Evolutionary conservation across 73 alveolate genomes (phyloP), one percentile per base, ranked within the genome.

Genomic region (Paramecium tetraurelia): DNA sequence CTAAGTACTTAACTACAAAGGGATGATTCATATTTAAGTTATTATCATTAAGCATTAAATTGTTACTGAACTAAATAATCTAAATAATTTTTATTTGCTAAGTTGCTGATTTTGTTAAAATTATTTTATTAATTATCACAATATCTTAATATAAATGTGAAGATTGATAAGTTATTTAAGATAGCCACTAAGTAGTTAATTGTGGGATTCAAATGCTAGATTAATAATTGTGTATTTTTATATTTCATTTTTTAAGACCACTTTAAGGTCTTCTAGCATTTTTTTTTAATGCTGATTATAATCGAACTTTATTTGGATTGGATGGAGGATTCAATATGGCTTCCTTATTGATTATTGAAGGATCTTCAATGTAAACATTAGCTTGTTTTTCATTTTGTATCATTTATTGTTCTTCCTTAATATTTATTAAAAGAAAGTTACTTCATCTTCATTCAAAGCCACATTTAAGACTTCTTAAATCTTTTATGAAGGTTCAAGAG

Each of bases 401-500:
- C 94, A 89, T 89, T 50, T 71, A 12, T 41, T 70, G 24, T 43
- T 89, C 94, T 89, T 89, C 94, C 90, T 80, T 20, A 44, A 53
- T 18, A 18, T 27, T 27, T 16, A 4, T 22, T 2, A 80, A 14
- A 20, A 10, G 6, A 48, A 48, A 16, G 0, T 44, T 80, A 80
- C 90, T 71, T 89, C 94, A 71, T 89, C 94, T 70, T 89, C 94
- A 43, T 89, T 89, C 40, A 89, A 70, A 22, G 94, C 94, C 5
- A 89, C 87, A 89, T 89, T 89, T 5, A 89, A 58, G 33, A 83
- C 87, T 89, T 89, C 94, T 40, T 68, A 41, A 3, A 89, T 83
- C 31, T 89, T 89, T 89, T 89, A 89, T 0, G 92, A 70, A 16
- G 71, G 92, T 29, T 89, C 87, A 9, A 96, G 97, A 86, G 96